Conservation (phyloP, 2,329 filamentous ascomycete species). For the Colletotrichum orbiculare region DNA sequence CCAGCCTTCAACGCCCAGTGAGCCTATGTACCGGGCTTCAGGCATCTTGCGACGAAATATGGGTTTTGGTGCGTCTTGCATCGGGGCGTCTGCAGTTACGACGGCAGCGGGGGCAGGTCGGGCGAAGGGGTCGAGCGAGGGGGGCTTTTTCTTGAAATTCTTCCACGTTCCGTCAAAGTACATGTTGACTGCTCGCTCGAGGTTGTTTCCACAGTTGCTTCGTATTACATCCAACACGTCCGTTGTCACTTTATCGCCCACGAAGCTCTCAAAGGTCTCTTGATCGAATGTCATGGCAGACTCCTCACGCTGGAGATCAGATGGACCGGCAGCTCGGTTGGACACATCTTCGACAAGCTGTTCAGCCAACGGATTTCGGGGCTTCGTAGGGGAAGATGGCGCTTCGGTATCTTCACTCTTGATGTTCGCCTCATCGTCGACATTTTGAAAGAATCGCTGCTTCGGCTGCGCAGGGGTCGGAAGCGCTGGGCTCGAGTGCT, state of each 20-base stretch:
- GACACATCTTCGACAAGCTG: conserved; percentile 39
- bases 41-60: conserved; percentile 46
- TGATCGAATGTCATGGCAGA: conserved; percentile 62
- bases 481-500: conserved; percentile 30
- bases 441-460: conserved; percentile 51
- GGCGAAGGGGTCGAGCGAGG: conserved; percentile 4
- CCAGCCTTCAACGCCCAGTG: conserved; percentile 93
- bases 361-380: conserved; percentile 38
- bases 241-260: conserved; percentile 65
- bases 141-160: conserved; percentile 51
- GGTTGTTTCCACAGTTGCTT: conserved; percentile 65
- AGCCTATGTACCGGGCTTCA: conserved; percentile 80
- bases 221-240: conserved; percentile 62
- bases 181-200: conserved; percentile 75
- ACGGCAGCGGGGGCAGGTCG: neutral
- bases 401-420: conserved; percentile 31
- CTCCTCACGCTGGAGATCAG: conserved; percentile 39
- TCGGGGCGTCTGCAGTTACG: neutral
- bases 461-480: conserved; percentile 39
- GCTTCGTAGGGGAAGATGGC: conserved; percentile 33
- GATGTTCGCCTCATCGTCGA: conserved; percentile 44
- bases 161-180: conserved; percentile 78
- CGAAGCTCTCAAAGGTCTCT: conserved; percentile 67
- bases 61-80: conserved; percentile 22
- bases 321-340: conserved; percentile 25